phyloP scores from a whole-genome alignment of 345 rosid species.

The Arabis hirsuta region DNA sequence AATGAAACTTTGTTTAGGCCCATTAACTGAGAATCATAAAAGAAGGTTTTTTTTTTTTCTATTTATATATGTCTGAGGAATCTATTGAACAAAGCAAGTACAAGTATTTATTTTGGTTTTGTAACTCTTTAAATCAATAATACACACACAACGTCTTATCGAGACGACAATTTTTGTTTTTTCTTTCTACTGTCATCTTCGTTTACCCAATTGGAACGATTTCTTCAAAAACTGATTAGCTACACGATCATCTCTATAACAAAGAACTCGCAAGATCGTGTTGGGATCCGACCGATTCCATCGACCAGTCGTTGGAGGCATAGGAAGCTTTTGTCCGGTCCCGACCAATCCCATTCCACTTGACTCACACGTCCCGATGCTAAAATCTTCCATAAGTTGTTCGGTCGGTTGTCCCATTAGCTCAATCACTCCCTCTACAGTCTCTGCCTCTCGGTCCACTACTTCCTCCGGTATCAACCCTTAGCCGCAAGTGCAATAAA shows the following conservation, averaged over 20 bases:
- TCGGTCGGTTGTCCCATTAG: conserved; percentile 74
- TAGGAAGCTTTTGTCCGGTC: conserved; percentile 61
- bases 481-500: conserved; percentile 72
- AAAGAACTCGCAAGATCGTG: conserved; percentile 70
- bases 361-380: conserved; percentile 61
- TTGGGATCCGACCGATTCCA: conserved; percentile 89
- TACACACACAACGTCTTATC: background rate
- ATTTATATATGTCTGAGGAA: background rate
- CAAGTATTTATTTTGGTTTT: background rate
- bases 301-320: conserved; percentile 81
- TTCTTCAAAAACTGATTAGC: conserved; percentile 75
- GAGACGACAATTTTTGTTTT: background rate
- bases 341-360: conserved; percentile 53
- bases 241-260: conserved; percentile 68
- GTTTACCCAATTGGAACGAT: conserved; percentile 72
- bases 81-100: background rate
- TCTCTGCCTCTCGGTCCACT: conserved; percentile 67
- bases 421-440: conserved; percentile 67
- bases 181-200: conserved; percentile 44
- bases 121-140: background rate
- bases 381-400: conserved; percentile 78
- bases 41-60: background rate
- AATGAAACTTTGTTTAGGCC: conserved; percentile 88
- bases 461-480: conserved; percentile 67
- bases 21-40: background rate